Base-by-base conservation (phyloP, 2,329 filamentous ascomycete genomes). In the Alternaria burnsii region DNA sequence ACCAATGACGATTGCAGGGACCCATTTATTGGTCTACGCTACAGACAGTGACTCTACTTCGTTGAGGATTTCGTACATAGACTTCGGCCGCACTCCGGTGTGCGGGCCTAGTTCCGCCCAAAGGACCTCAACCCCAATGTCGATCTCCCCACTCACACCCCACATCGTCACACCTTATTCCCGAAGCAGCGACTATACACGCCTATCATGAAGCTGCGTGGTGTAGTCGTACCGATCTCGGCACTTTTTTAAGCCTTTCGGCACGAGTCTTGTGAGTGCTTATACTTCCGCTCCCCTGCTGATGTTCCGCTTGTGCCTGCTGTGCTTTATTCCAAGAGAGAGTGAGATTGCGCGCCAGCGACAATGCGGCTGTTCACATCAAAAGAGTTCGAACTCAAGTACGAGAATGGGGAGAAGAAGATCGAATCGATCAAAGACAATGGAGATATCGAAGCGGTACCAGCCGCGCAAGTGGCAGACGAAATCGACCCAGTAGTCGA, bases 401-500 rank as follows among this genome's bases (percentile, higher is more conserved):
- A 12, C 1, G 18, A 18, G 22, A 14, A 56, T 9, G 52, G 56
- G 5, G 47, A 43, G 14, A 48, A 50, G 18, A 48, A 50, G 11
- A 18, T 28, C 3, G 52, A 48, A 2, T 38, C 30, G 6, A 36
- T 43, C 20, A 34, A 52, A 47, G 36, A 61, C 16, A 50, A 55
- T 8, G 46, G 34, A 12, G 40, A 59, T 40, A 42, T 57, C 11
- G 69, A 69, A 51, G 36, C 55, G 11, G 55, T 47, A 22, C 36
- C 47, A 18, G 52, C 20, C 24, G 28, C 32, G 34, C 40, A 32
- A 7, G 22, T 32, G 20, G 26, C n/a, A 18, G 38, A 48, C 16
- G 55, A 53, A 22, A 57, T 70, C 9, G 67, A 70, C 41, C 63
- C 66, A 6, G 65, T 54, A n/a, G 55, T 73, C 42, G 74, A 69